Evolutionary conservation across 1,139 yeast genomes (phyloP), one percentile per base, ranked within the genome.

Genomic region (Ogataea hybrid): DNA sequence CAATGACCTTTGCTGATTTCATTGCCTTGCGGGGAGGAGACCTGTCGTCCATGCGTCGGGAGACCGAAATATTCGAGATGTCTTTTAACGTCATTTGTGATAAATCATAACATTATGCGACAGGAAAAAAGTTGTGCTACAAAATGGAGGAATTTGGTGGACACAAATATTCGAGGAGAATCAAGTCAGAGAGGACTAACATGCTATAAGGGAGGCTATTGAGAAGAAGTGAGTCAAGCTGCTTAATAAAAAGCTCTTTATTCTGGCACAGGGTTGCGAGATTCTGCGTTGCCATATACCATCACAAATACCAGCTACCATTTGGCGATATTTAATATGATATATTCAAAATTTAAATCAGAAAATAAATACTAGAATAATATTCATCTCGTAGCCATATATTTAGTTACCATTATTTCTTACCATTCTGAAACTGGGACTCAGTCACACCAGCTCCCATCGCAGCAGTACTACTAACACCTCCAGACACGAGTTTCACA

Each of bases 381-480:
- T 23, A 23, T 22, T 22, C 12, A 23, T 5, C 27, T 23, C 6
- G 27, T 23, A 23, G 27, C 27, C 27, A 8, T 23, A 11, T 4
- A 25, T 33, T 33, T 25, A 25, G 8, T 4, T 15, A 14, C 18
- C 17, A 9, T 17, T 22, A 17, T 18, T 27, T 32, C 25, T 49
- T 49, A 9, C 42, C 48, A 17, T 47, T 44, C 30, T 42, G 42
- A 74, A 90, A 90, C 70, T 90, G 97, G 57, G 85, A 95, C 71
- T 90, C 98, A 47, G 98, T 90, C 57, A 90, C 97, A 73, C 97
- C 97, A 51, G 84, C 84, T 63, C 97, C 97, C 97, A 90, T 90
- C 44, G 97, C 97, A 54, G 97, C 95, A 42, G 97, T 92, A 20
- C 96, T 84, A 42, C 92, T 75, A 47, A 90, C 86, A 70, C 98